Evolutionary conservation across 305 asterid genomes (phyloP), one percentile per base, ranked within the genome.

Genomic region (Solanum hybrid): DNA sequence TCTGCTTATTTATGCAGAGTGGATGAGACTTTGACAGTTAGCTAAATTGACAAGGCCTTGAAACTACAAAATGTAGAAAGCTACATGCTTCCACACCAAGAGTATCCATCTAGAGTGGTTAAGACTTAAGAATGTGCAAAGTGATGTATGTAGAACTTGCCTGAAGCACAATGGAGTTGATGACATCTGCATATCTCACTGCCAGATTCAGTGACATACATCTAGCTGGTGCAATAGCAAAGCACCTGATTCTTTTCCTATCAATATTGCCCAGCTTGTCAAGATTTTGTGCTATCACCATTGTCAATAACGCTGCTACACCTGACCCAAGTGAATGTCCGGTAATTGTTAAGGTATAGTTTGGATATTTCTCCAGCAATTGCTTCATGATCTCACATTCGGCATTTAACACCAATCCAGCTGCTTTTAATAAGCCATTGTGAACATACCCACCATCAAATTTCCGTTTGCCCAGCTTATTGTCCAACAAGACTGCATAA

Each of bases 261-360:
- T 93, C 95, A 15, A 96, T 88, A 84, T 94, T 95, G 75, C 97
- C 97, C 93, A 96, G 87, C 86, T 91, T 92, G 86, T 91, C 94
- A 13, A 90, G 93, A 90, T 94, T 94, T 31, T 93, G 92, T 45
- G 94, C 95, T 92, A 94, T 94, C 92, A 96, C 95, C 92, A 96
- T 88, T 2, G 99, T 94, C 96, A 96, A 90, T 60, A 94, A 88
- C 4, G 98, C 95, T 2, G 98, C 98, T 91, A 95, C 98, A 31
- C 99, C 99, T 12, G 99, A 93, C 71, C 99, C 99, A 34, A 96
- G 89, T 15, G 99, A 96, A 89, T 96, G 99, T 45, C 99, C 99
- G 1, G 98, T 88, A 64, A 96, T 94, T 10, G 98, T 96, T 92
- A 96, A 90, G 3, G 96, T 96, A 91, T 96, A 96, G 85, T 90